These are phyloP conservation scores for Alternaria consortialis DNA, from an alignment of 2,329 filamentous ascomycete genomes.

Conservation along the genomic window DNA sequence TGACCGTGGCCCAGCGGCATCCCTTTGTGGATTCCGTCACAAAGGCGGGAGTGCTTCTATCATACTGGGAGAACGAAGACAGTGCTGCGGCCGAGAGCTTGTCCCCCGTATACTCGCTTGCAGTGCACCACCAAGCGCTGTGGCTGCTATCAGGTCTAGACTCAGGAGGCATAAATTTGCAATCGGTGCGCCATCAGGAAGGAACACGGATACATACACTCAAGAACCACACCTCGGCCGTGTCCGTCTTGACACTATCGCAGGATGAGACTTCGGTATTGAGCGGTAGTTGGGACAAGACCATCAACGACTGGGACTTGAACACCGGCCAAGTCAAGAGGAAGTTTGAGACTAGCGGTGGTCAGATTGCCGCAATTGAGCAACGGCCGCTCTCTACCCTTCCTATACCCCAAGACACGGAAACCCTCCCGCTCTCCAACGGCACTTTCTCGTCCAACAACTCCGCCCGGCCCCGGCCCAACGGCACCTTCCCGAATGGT, in stretches of 20 bases:
- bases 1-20: constrained; percentile 94
- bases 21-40: constrained; percentile 97
- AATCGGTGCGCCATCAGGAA: constrained; percentile 92
- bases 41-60: constrained; percentile 92
- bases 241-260: constrained; percentile 83
- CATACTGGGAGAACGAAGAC: constrained; percentile 99
- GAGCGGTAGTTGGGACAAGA: constrained; percentile 97
- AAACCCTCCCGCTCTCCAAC: constrained; percentile 61
- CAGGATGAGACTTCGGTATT: constrained; percentile 87
- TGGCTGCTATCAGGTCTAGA: constrained; percentile 93
- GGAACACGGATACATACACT: constrained; percentile 86
- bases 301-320: constrained; percentile 91
- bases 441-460: constrained; percentile 83
- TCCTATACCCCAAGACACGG: constrained; percentile 77
- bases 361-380: constrained; percentile 90
- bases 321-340: constrained; percentile 82
- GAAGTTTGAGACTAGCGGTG: constrained; percentile 77
- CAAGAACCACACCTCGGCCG: constrained; percentile 86
- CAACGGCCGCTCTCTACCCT: constrained; percentile 78
- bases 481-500: constrained; percentile 61
- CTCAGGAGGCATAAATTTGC: constrained; percentile 89
- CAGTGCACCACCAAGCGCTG: constrained; percentile 85
- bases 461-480: constrained; percentile 63
- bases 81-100: constrained; percentile 66
- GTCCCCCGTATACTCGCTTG: constrained; percentile 94